phyloP scores from a whole-genome alignment of 306 rosid genomes.

The Dalbergia oliveri region DNA sequence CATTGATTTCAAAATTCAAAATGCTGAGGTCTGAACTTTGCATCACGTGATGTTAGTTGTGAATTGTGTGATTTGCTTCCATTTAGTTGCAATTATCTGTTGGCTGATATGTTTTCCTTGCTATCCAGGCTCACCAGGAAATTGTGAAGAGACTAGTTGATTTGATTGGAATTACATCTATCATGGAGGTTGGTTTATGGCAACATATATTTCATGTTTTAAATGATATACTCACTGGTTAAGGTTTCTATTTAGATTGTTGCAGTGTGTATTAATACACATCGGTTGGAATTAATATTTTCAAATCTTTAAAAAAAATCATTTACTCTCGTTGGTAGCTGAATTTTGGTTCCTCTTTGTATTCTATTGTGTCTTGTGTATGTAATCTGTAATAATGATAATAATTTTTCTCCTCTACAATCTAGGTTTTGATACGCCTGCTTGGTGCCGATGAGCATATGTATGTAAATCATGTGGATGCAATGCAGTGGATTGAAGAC shows the following conservation, averaged over 20 bases:
- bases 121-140: constrained; percentile 80
- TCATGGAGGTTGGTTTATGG: constrained; percentile 91
- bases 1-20: constrained; percentile 10
- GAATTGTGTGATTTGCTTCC: neutral
- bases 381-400: constrained; percentile 21
- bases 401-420: constrained; percentile 33
- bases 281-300: neutral
- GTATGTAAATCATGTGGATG: constrained; percentile 79
- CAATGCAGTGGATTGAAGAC: constrained; percentile 94
- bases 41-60: neutral
- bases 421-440: constrained; percentile 91
- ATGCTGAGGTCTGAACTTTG: neutral
- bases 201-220: constrained; percentile 41
- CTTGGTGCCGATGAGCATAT: constrained; percentile 98
- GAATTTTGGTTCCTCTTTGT: neutral
- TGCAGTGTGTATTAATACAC: neutral
- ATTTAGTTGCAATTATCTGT: constrained; percentile 31
- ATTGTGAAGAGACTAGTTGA: constrained; percentile 91
- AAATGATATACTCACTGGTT: constrained; percentile 36
- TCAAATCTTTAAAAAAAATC: neutral
- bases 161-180: constrained; percentile 96
- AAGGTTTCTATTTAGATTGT: constrained; percentile 35
- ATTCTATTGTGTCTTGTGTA: neutral
- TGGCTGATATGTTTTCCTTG: constrained; percentile 42
- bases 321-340: neutral